Evolutionary conservation across 192 early-diverging fungal genomes (phyloP), one percentile per base, ranked within the genome.

Genomic region (Coemansia sp.): DNA sequence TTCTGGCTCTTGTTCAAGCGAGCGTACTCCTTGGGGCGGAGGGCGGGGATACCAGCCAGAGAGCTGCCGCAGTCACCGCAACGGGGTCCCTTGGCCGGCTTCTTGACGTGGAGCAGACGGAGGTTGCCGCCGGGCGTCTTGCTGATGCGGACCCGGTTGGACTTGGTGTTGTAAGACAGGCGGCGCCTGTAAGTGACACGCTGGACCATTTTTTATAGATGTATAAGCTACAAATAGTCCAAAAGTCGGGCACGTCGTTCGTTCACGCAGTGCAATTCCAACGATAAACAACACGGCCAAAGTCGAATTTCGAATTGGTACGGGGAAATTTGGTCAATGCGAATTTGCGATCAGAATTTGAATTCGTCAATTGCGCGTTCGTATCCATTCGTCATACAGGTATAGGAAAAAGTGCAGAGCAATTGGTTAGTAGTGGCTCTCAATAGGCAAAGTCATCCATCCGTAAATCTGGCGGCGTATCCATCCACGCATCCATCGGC

Each of bases 51-150:
- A 70, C 97, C 97, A 65, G 95, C 69, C 62, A 99, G 91, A 55
- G 86, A 82, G 62, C 84, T 85, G 81, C 94, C 94, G 84, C 95
- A 96, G 87, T 99, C 97, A 86, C 95, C 97, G 84, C 97, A 99
- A 75, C 92, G 91, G 72, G 95, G 92, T 62, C 88, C 92, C 78
- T 86, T 89, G 76, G 89, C 92, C 66, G 88, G 88, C 92, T 99
- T 99, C 86, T 88, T 91, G 69, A 92, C 89, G 85, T 96, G 91
- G 65, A 92, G 93, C 84, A 88, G 86, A 73, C 89, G 91, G 68
- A 97, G 89, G 84, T 91, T 93, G 84, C 93, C 94, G 84, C 79
- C 79, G 56, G 91, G 91, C 59, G 91, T 93, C 89, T 92, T 92
- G 79, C 89, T 85, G 66, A 88, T 79, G 68, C 88, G 74, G 78